Evolutionary conservation across 306 rosid species (phyloP).

Genomic region (Glycyrrhiza uralensis): DNA sequence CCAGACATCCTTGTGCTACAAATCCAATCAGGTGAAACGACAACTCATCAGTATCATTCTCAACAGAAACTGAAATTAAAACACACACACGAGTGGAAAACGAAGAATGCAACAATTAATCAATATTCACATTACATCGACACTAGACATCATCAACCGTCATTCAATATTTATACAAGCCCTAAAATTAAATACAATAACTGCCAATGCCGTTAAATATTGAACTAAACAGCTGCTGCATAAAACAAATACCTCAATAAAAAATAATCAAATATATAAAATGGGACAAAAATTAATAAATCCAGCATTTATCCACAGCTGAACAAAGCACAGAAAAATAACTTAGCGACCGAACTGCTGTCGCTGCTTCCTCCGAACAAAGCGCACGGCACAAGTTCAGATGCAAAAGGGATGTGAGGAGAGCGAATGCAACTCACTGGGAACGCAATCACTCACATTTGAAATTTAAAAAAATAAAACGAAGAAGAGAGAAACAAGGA

Average conservation of each 20-base stretch:
- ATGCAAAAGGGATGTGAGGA: neutral
- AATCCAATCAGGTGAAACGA: conserved; percentile 9
- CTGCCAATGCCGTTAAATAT: neutral
- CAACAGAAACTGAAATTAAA: neutral
- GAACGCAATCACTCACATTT: neutral
- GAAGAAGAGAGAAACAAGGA: neutral
- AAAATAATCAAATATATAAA: neutral
- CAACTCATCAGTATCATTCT: conserved; percentile 10
- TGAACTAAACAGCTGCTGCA: neutral
- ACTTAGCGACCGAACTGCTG: neutral
- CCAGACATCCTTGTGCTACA: conserved; percentile 34
- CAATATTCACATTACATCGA: neutral
- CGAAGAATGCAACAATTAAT: neutral
- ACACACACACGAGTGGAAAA: neutral
- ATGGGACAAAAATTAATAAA: neutral
- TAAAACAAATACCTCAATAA: neutral
- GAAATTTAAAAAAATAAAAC: neutral
- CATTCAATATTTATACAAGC: neutral
- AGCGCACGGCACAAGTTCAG: neutral
- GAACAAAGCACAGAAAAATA: neutral
- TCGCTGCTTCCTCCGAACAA: neutral
- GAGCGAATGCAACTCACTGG: neutral
- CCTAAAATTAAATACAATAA: neutral
- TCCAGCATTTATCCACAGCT: neutral
- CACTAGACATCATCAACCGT: neutral